These are phyloP conservation scores for Talaromyces amestolkiae DNA, from an alignment of 2,329 filamentous ascomycete genomes.

Conservation along the genomic window DNA sequence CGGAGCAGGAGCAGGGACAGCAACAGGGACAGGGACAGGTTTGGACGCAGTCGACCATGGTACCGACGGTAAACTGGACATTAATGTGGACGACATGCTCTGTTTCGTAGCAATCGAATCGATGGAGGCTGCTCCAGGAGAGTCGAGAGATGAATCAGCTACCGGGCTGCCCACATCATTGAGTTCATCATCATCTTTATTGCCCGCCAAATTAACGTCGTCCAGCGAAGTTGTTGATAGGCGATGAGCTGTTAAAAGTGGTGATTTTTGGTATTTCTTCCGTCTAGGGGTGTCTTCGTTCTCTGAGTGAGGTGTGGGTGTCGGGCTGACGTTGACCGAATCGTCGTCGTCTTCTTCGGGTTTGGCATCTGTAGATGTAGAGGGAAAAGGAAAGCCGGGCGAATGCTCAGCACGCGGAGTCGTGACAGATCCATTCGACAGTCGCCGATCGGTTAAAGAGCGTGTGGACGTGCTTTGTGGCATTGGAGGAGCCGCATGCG, in stretches of 20 bases:
- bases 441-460: constrained; percentile 56
- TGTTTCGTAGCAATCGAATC: constrained; percentile 34
- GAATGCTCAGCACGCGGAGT: constrained; percentile 39
- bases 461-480: constrained; percentile 54
- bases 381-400: constrained; percentile 31
- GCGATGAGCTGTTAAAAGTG: constrained; percentile 52
- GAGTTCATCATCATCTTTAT: constrained; percentile 52
- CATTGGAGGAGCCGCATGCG: constrained; percentile 28
- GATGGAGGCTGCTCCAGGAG: constrained; percentile 33
- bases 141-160: constrained; percentile 27
- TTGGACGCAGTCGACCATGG: constrained; percentile 23
- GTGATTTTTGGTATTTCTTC: constrained; percentile 49
- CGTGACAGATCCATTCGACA: constrained; percentile 37
- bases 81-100: constrained; percentile 50
- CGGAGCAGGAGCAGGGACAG: constrained; percentile 39
- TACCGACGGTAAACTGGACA: constrained; percentile 64
- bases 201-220: constrained; percentile 63
- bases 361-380: constrained; percentile 27
- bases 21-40: constrained; percentile 28
- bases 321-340: constrained; percentile 24
- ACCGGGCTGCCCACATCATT: constrained; percentile 27
- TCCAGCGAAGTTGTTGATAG: constrained; percentile 59
- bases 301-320: constrained; percentile 29
- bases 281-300: constrained; percentile 35
- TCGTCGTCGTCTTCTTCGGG: constrained; percentile 22